Conservation (phyloP, 495 filamentous ascomycete genomes). For the Aspergillus sclerotioniger region DNA sequence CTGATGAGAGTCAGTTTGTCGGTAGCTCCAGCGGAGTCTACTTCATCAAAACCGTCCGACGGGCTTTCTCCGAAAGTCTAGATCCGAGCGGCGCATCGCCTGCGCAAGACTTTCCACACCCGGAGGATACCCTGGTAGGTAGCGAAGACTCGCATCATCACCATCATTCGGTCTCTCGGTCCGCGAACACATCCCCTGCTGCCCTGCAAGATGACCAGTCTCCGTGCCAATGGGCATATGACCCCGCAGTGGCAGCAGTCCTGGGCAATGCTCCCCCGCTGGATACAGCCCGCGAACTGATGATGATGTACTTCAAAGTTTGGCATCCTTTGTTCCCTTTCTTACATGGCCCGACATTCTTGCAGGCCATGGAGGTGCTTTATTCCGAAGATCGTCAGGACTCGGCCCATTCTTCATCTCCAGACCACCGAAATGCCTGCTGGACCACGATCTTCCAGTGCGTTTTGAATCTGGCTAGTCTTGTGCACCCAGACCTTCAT, state of each 20-base stretch:
- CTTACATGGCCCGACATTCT: constrained; percentile 49
- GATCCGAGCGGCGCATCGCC: constrained; percentile 18
- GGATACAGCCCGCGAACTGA: constrained; percentile 29
- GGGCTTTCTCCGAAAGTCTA: constrained; percentile 33
- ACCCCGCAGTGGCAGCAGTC: constrained; percentile 24
- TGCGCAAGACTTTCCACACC: constrained; percentile 32
- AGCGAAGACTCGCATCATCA: constrained; percentile 26
- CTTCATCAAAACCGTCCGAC: constrained; percentile 44
- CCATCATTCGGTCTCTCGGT: constrained; percentile 21
- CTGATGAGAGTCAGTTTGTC: constrained; percentile 44
- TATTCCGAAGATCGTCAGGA: constrained; percentile 26
- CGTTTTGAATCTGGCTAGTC: constrained; percentile 36
- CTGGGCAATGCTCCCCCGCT: constrained; percentile 33
- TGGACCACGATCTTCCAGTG: constrained; percentile 44
- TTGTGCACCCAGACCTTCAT: constrained; percentile 28
- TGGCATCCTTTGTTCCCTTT: constrained; percentile 53
- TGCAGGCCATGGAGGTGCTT: constrained; percentile 44
- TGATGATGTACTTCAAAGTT: constrained; percentile 45
- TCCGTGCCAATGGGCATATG: constrained; percentile 33
- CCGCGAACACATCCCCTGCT: constrained; percentile 13
- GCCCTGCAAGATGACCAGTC: constrained; percentile 12
- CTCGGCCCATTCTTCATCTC: neutral
- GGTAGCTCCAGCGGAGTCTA: constrained; percentile 44
- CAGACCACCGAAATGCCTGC: constrained; percentile 28
- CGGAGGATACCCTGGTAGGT: constrained; percentile 41